Percentiles rank a stretch among this genome's conserved stretches.
phyloP scores from a whole-genome alignment of 2,329 filamentous ascomycete genomes.

The Penicillium sclerotigenum region DNA sequence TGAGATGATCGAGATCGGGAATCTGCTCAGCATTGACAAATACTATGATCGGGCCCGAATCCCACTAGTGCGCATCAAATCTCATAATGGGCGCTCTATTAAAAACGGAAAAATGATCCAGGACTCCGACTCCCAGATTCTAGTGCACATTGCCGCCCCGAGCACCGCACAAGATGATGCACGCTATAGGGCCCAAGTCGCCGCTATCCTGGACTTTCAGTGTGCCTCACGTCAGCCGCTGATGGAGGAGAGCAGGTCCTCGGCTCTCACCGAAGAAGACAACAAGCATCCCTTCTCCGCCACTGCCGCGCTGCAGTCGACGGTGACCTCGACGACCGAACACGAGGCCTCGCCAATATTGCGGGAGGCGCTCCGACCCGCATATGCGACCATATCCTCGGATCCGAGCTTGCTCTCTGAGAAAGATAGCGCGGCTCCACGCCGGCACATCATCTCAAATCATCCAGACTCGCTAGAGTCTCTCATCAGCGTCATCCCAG shows the following conservation, averaged over 20 bases:
- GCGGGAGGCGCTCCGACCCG: slow-evolving; percentile 8
- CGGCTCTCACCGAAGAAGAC: background rate
- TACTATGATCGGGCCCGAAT: background rate
- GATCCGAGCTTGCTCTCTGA: background rate
- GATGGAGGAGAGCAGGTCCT: background rate
- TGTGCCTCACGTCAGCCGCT: slow-evolving; percentile 24
- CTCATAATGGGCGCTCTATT: background rate
- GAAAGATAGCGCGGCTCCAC: background rate
- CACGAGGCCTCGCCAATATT: slow-evolving; percentile 3
- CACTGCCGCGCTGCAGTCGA: background rate
- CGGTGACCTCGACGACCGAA: background rate
- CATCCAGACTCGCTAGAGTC: slow-evolving; percentile 30
- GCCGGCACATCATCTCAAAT: background rate
- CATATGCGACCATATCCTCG: background rate
- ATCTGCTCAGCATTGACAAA: background rate
- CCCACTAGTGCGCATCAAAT: background rate
- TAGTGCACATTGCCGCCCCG: slow-evolving; percentile 43
- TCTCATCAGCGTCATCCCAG: slow-evolving; percentile 40
- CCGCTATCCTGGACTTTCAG: slow-evolving; percentile 37
- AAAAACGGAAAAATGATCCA: background rate
- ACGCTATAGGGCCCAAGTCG: slow-evolving; percentile 39
- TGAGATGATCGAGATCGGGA: background rate
- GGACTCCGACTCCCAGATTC: slow-evolving; percentile 28
- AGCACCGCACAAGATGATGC: slow-evolving; percentile 38
- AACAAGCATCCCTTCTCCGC: background rate